Percentiles rank a stretch among this genome's conserved stretches.
Evolutionary conservation across 164 flowering plant species (phyloP).

Genomic region (Aristolochia californica): DNA sequence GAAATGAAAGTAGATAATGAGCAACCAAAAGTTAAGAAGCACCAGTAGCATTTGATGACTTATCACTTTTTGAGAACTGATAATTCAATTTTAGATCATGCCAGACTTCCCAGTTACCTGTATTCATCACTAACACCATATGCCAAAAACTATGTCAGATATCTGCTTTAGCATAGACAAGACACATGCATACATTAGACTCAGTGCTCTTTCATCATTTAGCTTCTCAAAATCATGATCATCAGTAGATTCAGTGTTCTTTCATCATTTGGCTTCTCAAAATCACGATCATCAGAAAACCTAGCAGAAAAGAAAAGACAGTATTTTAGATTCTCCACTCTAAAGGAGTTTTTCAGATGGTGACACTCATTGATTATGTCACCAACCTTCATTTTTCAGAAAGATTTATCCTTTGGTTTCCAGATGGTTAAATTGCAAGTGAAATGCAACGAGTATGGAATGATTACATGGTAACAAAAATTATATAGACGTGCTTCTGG

Average conservation of each 20-base stretch:
- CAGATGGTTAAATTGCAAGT: too few species aligned
- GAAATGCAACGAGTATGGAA: too few species aligned
- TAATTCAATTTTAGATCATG: not conserved
- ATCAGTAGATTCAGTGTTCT: slow-evolving; percentile 69
- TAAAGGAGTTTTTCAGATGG: too few species aligned
- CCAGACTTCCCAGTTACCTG: slow-evolving; percentile 32
- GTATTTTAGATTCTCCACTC: too few species aligned
- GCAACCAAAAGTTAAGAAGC: not conserved
- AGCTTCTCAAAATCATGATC: slow-evolving; percentile 84
- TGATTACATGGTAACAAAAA: too few species aligned
- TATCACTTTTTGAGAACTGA: not conserved
- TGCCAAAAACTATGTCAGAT: slow-evolving; percentile 52
- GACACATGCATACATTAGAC: slow-evolving; percentile 87
- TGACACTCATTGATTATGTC: too few species aligned
- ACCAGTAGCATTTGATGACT: not conserved
- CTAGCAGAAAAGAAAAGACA: too few species aligned
- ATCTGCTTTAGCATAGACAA: slow-evolving; percentile 54
- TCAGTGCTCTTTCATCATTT: slow-evolving; percentile 68
- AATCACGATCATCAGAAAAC: slow-evolving; percentile 51
- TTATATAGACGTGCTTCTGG: too few species aligned
- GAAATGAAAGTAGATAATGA: slow-evolving; percentile 12
- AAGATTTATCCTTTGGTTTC: too few species aligned
- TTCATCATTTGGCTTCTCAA: slow-evolving; percentile 84
- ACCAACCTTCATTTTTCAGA: too few species aligned
- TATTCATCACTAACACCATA: slow-evolving; percentile 94